phyloP scores from a whole-genome alignment of 768 basidiomycete species.

The Mycena galopus region DNA sequence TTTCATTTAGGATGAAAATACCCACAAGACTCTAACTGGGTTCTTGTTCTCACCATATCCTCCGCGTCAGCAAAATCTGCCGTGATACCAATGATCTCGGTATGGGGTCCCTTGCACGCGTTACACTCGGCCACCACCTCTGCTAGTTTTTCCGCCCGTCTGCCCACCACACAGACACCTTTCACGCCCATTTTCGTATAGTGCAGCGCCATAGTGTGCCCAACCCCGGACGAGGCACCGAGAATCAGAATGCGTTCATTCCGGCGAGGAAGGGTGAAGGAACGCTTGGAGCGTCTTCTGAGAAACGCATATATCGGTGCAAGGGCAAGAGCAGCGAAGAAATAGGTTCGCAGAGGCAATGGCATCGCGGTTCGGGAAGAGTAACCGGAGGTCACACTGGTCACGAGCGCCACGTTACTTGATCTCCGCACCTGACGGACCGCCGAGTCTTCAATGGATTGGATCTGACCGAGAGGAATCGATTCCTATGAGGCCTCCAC shows the following conservation, averaged over 20 bases:
- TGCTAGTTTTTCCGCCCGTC: slow-evolving; percentile 67
- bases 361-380: not conserved
- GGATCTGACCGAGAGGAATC: no score
- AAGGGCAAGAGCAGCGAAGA: slow-evolving; percentile 23
- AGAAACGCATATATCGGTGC: slow-evolving; percentile 6
- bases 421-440: not conserved
- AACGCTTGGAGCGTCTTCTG: slow-evolving; percentile 42
- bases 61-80: slow-evolving; percentile 77
- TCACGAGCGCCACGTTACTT: not conserved
- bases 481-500: no score
- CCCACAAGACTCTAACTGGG: slow-evolving; percentile 67
- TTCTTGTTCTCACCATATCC: slow-evolving; percentile 75
- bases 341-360: not conserved
- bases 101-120: slow-evolving; percentile 32
- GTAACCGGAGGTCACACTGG: not conserved
- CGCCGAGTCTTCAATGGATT: not conserved
- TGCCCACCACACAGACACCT: slow-evolving; percentile 77
- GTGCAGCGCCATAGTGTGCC: slow-evolving; percentile 73
- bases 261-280: slow-evolving; percentile 51
- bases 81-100: slow-evolving; percentile 60
- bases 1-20: slow-evolving; percentile 8
- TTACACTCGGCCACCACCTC: slow-evolving; percentile 74
- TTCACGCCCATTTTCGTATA: slow-evolving; percentile 83
- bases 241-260: slow-evolving; percentile 84
- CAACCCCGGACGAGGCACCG: slow-evolving; percentile 89